These are phyloP conservation scores for Aspergillus thermomutatus DNA, from an alignment of 2,329 filamentous ascomycete species.

Conservation along the genomic window DNA sequence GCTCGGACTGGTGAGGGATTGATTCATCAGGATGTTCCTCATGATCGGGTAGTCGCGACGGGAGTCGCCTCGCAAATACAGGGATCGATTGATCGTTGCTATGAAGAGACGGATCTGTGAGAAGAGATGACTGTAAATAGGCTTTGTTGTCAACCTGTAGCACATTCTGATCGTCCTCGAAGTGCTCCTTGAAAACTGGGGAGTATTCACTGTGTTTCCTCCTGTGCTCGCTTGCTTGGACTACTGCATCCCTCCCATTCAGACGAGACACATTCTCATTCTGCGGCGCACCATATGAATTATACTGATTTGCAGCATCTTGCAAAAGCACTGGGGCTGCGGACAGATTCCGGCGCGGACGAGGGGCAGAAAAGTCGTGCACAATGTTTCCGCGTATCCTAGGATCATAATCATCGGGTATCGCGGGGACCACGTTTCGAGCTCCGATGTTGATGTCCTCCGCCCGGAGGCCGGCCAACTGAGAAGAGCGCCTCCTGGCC, in stretches of 20 bases:
- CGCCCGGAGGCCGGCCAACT: conserved; percentile 45
- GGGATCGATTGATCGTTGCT: conserved; percentile 36
- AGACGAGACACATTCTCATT: conserved; percentile 5
- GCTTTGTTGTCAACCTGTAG: conserved; percentile 42
- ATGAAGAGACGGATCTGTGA: conserved; percentile 27
- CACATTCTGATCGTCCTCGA: conserved; percentile 48
- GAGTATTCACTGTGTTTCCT: conserved; percentile 46
- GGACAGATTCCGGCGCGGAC: conserved; percentile 43
- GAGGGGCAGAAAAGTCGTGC: conserved; percentile 63
- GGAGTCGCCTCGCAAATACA: conserved; percentile 44
- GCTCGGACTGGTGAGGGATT: conserved; percentile 2
- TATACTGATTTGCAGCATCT: conserved; percentile 8
- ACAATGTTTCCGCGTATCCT: conserved; percentile 61
- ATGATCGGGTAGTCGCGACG: conserved; percentile 30
- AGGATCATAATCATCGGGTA: conserved; percentile 61
- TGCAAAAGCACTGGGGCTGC: conserved; percentile 16
- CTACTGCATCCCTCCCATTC: conserved; percentile 10
- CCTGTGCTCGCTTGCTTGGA: conserved; percentile 23
- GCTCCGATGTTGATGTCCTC: conserved; percentile 52
- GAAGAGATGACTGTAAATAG: conserved; percentile 40
- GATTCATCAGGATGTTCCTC: conserved; percentile 10
- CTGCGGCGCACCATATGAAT: conserved; percentile 13
- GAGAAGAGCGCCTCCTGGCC: conserved; percentile 55
- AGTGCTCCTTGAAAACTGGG: conserved; percentile 60
- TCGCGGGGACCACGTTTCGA: conserved; percentile 47